Base-by-base conservation (phyloP, 176 grass and related monocot genomes). In the Alloteropsis semialata region DNA sequence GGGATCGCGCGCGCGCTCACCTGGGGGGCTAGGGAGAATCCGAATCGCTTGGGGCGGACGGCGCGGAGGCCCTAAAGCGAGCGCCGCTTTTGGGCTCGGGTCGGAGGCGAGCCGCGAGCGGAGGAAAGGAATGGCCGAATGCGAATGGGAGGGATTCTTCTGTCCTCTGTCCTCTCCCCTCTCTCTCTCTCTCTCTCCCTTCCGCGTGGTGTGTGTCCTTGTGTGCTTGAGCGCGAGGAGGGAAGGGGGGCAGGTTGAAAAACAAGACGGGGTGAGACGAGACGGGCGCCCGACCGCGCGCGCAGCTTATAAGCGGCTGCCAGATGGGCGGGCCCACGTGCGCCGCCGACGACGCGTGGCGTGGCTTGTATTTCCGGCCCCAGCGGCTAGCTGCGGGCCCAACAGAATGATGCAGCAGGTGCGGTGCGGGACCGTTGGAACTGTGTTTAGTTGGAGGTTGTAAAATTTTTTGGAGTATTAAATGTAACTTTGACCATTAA, bases 311-410 rank as follows among this genome's bases (percentile, higher is more conserved):
- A 87, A 10, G 46, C 45, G 28, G 19, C 0, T 6, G 76, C 76
- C 84, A 64, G 67, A 24, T 14, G 45, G 64, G 51, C 49, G 72
- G 24, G 68, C 14, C 69, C 84, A 81, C 84, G 58, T 81, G 69
- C 37, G 27, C 13, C 78, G 77, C 78, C 83, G 88, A 49, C 72
- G 72, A 58, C 72, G 72, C 83, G 88, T 36, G 83, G 55, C 78
- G n/a, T n/a, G n/a, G n/a, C n/a, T 57, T 57, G 28, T 58, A 39
- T 49, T 82, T 30, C 10, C 56, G 53, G 1, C 25, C 77, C 53
- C 82, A 5, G 39, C 55, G 74, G 29, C 44, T 8, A n/a, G 57
- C n/a, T 12, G 66, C 1, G 81, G 75, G 81, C 57, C 87, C 81
- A 50, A 63, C 36, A 29, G 86, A 73, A 88, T 72, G 43, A 34